phyloP scores from a whole-genome alignment of 192 early-diverging fungal genomes.

The Coemansia sp. region DNA sequence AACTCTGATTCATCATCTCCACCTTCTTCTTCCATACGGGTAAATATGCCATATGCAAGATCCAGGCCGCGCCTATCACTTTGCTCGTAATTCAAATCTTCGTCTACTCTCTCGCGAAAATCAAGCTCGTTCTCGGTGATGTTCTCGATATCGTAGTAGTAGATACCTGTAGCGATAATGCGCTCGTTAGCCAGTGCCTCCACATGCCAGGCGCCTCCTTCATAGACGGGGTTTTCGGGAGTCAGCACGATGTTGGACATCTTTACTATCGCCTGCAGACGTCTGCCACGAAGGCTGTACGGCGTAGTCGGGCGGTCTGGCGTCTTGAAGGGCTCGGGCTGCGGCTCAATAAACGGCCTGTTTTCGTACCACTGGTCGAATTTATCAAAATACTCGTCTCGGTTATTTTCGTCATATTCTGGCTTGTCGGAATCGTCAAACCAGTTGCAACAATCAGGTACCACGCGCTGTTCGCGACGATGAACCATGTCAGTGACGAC shows the following conservation, averaged over 20 bases:
- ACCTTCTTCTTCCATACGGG: constrained; percentile 5
- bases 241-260: constrained; percentile 66
- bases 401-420: constrained; percentile 18
- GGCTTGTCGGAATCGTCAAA: constrained; percentile 9
- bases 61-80: constrained; percentile 19
- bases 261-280: constrained; percentile 67
- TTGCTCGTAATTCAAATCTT: constrained; percentile 29
- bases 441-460: constrained; percentile 23
- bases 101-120: constrained; percentile 50
- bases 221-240: constrained; percentile 60
- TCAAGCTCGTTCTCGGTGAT: constrained; percentile 59
- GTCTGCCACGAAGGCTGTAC: constrained; percentile 34
- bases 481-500: constrained; percentile 38
- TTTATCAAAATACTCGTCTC: constrained; percentile 17
- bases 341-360: constrained; percentile 21
- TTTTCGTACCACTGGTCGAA: constrained; percentile 22
- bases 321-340: constrained; percentile 39
- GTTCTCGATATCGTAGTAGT: constrained; percentile 70
- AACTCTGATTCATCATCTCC: neutral
- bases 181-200: constrained; percentile 70
- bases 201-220: constrained; percentile 64
- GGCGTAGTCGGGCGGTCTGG: constrained; percentile 27
- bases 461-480: constrained; percentile 5
- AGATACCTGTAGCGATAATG: constrained; percentile 71
- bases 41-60: constrained; percentile 42